These are phyloP conservation scores for Ophiostoma tasmaniense DNA, from an alignment of 2,329 filamentous ascomycete genomes.

Conservation along the genomic window DNA sequence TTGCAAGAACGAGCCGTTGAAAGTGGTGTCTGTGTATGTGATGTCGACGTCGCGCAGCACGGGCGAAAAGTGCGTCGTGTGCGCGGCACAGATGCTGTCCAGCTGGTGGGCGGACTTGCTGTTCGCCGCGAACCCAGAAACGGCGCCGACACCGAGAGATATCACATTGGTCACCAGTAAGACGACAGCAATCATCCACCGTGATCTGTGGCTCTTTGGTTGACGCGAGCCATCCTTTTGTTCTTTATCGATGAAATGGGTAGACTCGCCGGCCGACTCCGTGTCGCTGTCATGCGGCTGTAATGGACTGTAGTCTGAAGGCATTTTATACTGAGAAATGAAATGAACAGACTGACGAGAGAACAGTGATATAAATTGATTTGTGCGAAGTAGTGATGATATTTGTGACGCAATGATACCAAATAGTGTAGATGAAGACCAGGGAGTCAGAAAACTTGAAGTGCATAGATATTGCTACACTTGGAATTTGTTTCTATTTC, in stretches of 20 bases:
- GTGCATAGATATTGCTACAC: too few relatives aligned
- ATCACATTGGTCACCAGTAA: neutral
- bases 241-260: neutral
- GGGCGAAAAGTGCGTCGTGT: slow-evolving; percentile 23
- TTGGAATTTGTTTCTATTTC: too few relatives aligned
- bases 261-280: neutral
- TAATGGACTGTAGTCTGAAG: neutral
- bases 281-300: neutral
- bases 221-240: neutral
- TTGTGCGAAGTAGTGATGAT: too few relatives aligned
- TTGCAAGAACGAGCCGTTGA: slow-evolving; percentile 49
- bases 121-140: slow-evolving; percentile 12
- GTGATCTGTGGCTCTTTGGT: neutral
- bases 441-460: too few relatives aligned
- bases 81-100: slow-evolving; percentile 16
- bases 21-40: slow-evolving; percentile 30
- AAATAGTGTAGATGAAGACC: too few relatives aligned
- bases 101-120: slow-evolving; percentile 1
- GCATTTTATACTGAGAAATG: neutral
- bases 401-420: too few relatives aligned
- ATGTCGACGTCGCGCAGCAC: slow-evolving; percentile 29
- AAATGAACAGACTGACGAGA: too few relatives aligned
- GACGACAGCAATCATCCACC: neutral
- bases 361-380: too few relatives aligned
- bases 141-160: neutral